A percentile compares a stretch with the other conserved stretches of the same genome.
These are phyloP conservation scores for Colletotrichum tamarilloi DNA, from an alignment of 2,329 filamentous ascomycete species.

Conservation along the genomic window DNA sequence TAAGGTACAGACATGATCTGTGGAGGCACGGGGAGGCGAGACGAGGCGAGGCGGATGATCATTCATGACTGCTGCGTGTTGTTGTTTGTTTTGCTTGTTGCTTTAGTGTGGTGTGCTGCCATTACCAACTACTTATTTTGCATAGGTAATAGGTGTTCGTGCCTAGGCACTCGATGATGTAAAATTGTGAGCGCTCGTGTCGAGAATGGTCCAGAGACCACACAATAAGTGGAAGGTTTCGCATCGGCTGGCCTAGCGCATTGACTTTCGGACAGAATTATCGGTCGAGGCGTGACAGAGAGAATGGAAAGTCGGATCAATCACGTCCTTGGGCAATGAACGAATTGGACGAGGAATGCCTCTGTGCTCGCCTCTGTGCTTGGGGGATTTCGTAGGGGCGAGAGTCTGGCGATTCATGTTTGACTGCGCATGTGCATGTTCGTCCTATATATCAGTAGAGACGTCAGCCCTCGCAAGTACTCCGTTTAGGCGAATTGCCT, in stretches of 20 bases:
- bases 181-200: neutral
- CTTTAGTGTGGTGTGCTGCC: neutral
- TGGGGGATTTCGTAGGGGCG: neutral
- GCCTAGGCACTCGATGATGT: neutral
- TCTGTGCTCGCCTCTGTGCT: neutral
- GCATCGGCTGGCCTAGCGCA: neutral
- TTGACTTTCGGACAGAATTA: slow-evolving; percentile 10
- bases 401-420: neutral
- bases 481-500: neutral
- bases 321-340: neutral
- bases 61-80: neutral
- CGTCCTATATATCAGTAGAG: neutral
- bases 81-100: slow-evolving; percentile 21
- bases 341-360: neutral
- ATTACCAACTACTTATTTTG: neutral
- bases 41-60: slow-evolving; percentile 4
- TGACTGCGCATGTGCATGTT: neutral
- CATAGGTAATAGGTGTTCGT: too few relatives aligned
- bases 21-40: neutral
- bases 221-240: slow-evolving; percentile 16
- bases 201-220: neutral
- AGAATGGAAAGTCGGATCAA: neutral
- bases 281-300: neutral
- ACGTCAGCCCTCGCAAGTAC: neutral
- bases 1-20: slow-evolving; percentile 24